These are phyloP conservation scores for Nicotiana tomentosiformis DNA, from an alignment of 257 asterid genomes.

Conservation along the genomic window DNA sequence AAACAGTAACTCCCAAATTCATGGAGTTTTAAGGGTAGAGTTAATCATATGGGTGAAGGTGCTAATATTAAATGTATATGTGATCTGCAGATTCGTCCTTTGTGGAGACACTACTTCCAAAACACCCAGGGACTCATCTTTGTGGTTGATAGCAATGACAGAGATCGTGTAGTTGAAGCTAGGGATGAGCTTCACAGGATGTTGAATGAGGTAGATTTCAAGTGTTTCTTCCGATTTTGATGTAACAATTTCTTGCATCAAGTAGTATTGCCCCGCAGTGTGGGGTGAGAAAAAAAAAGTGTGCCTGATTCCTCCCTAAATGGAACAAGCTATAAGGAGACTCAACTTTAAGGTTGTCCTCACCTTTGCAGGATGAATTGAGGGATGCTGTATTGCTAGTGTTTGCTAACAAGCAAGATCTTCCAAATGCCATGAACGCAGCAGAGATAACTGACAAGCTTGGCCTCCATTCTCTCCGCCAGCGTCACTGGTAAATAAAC, in stretches of 20 bases:
- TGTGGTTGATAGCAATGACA: conserved; percentile 2
- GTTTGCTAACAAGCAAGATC: conserved; percentile 7
- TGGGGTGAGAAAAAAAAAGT: neutral
- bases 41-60: neutral
- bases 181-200: conserved; percentile 1
- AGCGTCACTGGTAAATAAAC: conserved; percentile 3
- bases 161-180: neutral
- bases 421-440: neutral
- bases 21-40: neutral
- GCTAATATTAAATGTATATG: neutral
- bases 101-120: conserved; percentile 6
- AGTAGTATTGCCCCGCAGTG: neutral
- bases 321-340: neutral
- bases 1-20: neutral
- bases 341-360: neutral
- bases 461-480: conserved; percentile 12
- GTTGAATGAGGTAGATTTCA: neutral
- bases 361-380: conserved; percentile 2
- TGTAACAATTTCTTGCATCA: neutral
- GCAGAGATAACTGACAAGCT: conserved; percentile 6
- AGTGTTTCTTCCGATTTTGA: neutral
- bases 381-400: conserved; percentile 9
- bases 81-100: conserved; percentile 2
- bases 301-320: neutral
- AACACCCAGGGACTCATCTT: neutral